phyloP scores from a whole-genome alignment of 768 basidiomycete genomes.

The Mycena galopus region DNA sequence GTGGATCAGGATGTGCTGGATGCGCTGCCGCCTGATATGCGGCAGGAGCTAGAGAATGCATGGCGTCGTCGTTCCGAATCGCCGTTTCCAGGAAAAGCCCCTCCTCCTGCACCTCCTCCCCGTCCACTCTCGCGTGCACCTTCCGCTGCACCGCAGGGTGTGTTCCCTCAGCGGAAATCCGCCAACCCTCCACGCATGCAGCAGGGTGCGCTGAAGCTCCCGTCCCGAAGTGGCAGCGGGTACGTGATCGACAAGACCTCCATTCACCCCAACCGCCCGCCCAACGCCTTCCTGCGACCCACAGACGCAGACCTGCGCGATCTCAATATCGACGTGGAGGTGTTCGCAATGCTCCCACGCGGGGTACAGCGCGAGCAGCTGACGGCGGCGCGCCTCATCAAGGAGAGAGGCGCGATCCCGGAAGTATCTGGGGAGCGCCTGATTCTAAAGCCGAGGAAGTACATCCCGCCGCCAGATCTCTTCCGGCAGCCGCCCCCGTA shows the following conservation, averaged over 20 bases:
- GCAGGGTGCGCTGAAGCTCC: slow-evolving; percentile 13
- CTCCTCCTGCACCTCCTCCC: slow-evolving; percentile 25
- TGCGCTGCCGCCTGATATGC: slow-evolving; percentile 77
- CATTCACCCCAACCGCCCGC: slow-evolving; percentile 22
- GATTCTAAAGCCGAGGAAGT: slow-evolving; percentile 67
- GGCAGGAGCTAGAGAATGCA: slow-evolving; percentile 75
- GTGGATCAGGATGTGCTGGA: slow-evolving; percentile 79
- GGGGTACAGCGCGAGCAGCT: slow-evolving; percentile 83
- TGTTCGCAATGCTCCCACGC: slow-evolving; percentile 74
- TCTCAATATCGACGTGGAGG: slow-evolving; percentile 80
- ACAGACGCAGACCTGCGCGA: slow-evolving; percentile 67
- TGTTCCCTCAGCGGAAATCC: slow-evolving; percentile 47
- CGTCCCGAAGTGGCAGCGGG: slow-evolving; percentile 10
- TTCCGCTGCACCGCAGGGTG: slow-evolving; percentile 36
- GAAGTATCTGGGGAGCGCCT: slow-evolving; percentile 59
- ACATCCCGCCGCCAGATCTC: slow-evolving; percentile 54
- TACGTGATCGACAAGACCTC: slow-evolving; percentile 42
- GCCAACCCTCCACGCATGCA: slow-evolving; percentile 49
- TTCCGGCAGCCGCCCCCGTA: slow-evolving; percentile 67
- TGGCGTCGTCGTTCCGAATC: slow-evolving; percentile 75
- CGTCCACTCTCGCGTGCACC: slow-evolving; percentile 3
- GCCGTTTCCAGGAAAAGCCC: slow-evolving; percentile 49
- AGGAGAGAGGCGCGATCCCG: slow-evolving; percentile 56
- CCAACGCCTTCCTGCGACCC: slow-evolving; percentile 49
- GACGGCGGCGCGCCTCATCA: slow-evolving; percentile 65